Evolutionary conservation across 1,284 basidiomycete genomes (phyloP).

Genomic region (Ganoderma resinaceum): DNA sequence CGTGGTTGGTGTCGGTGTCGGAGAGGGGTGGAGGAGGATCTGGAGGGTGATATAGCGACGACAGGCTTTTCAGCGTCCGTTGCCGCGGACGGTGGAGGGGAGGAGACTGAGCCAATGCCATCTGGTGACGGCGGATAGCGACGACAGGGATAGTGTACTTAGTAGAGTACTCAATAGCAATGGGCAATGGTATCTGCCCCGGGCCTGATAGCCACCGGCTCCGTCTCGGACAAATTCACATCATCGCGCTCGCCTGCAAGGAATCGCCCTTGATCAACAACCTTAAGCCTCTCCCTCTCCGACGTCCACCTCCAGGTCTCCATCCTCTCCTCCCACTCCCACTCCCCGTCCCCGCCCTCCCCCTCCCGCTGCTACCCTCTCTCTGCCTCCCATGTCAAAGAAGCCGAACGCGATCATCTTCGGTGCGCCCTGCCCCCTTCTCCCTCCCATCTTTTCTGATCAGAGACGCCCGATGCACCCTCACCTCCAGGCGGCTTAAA

Average conservation of each 20-base stretch:
- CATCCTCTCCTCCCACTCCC: conserved; percentile 17
- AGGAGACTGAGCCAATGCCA: too few species aligned
- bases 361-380: conserved; percentile 16
- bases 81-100: not conserved
- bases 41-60: not conserved
- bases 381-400: conserved; percentile 42
- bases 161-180: too few species aligned
- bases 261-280: conserved; percentile 32
- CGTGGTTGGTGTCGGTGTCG: not conserved
- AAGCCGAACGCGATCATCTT: conserved; percentile 84
- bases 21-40: not conserved
- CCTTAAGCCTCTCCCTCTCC: conserved; percentile 18
- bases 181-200: too few species aligned
- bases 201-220: conserved; percentile 16
- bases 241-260: conserved; percentile 19
- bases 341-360: conserved; percentile 17
- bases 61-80: not conserved
- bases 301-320: too few species aligned
- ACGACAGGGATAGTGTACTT: too few species aligned
- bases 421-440: conserved; percentile 53
- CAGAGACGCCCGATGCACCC: conserved; percentile 24
- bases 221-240: conserved; percentile 28
- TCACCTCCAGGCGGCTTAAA: conserved; percentile 71
- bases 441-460: conserved; percentile 19
- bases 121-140: not conserved